Evolutionary conservation across 176 grass and related monocot species (phyloP).

Genomic region (Carex littledalei): DNA sequence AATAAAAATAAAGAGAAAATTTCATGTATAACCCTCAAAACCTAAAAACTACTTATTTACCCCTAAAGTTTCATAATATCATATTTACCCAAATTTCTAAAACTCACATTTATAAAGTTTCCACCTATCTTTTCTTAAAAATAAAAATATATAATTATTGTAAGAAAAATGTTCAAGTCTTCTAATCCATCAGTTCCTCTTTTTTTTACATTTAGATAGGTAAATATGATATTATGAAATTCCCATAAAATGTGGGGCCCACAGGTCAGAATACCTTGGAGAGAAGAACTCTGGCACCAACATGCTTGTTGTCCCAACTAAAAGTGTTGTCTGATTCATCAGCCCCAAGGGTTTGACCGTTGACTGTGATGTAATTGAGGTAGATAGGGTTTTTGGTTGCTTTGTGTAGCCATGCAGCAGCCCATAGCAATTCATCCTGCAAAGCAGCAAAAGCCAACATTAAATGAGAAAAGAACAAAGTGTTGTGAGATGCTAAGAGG

Average conservation of each 20-base stretch:
- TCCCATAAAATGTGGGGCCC: neutral
- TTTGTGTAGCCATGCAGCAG: constrained; percentile 85
- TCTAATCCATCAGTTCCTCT: no score
- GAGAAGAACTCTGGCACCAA: constrained; percentile 68
- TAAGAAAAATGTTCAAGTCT: no score
- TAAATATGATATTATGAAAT: neutral
- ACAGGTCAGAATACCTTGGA: constrained; percentile 39
- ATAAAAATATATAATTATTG: no score
- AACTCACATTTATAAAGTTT: no score
- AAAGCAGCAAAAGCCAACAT: neutral
- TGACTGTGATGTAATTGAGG: constrained; percentile 76
- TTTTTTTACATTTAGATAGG: no score
- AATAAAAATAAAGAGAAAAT: neutral
- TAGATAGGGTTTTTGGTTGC: constrained; percentile 58
- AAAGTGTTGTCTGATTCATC: constrained; percentile 90
- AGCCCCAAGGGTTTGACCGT: constrained; percentile 79
- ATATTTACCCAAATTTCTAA: no score
- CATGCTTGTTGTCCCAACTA: constrained; percentile 99
- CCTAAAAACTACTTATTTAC: no score
- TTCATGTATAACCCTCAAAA: no score
- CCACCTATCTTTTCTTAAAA: no score
- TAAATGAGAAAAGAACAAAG: constrained; percentile 2
- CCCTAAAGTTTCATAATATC: no score
- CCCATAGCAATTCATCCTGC: constrained; percentile 88
- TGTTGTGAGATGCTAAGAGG: neutral